Conservation (phyloP, 495 filamentous ascomycete genomes). For the Podospora comata region DNA sequence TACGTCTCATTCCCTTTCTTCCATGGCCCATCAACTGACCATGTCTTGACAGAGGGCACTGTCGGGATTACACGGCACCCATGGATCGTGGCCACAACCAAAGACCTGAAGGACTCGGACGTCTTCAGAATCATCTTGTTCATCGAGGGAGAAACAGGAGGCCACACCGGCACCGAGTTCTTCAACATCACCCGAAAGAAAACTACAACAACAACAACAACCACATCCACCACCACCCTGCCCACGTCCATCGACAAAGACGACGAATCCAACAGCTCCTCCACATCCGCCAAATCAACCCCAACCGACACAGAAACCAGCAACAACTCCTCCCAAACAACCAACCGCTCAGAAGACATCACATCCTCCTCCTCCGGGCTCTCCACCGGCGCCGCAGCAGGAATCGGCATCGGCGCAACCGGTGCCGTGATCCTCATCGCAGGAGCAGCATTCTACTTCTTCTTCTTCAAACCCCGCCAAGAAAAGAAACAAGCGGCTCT, state of each 20-base stretch:
- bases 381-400: neutral
- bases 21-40: neutral
- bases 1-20: neutral
- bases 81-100: neutral
- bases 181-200: neutral
- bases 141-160: neutral
- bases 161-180: neutral
- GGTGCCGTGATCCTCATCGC: neutral
- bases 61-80: neutral
- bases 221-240: neutral
- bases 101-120: neutral
- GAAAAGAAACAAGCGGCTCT: neutral
- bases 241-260: neutral
- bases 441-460: neutral
- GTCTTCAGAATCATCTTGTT: neutral
- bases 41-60: neutral
- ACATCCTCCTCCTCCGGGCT: neutral
- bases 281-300: neutral
- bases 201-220: neutral
- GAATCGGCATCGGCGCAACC: neutral
- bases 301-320: neutral
- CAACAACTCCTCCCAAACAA: neutral
- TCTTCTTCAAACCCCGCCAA: neutral
- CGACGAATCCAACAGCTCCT: neutral
- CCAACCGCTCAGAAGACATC: neutral